Evolutionary conservation across 148 eudicot species (phyloP).

Genomic region (Nepenthes gracilis): DNA sequence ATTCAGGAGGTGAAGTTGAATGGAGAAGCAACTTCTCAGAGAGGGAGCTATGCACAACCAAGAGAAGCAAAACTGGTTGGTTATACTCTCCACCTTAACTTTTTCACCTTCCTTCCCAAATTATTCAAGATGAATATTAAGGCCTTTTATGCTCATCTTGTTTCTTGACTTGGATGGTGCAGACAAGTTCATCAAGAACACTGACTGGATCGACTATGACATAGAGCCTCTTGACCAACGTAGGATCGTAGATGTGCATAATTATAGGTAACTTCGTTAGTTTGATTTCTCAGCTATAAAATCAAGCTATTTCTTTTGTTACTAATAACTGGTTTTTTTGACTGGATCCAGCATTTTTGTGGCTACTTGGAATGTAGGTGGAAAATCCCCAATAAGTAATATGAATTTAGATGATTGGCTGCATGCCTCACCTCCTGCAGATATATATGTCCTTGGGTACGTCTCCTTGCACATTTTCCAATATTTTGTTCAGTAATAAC

Average conservation of each 20-base stretch:
- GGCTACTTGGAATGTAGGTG: constrained; percentile 97
- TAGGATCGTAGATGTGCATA: constrained; percentile 80
- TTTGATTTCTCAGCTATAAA: background rate
- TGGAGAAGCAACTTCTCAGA: constrained; percentile 81
- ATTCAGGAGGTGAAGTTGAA: constrained; percentile 56
- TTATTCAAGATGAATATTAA: too few species aligned
- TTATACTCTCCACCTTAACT: background rate
- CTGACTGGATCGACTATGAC: background rate
- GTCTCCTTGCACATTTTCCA: background rate
- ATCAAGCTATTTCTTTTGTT: background rate
- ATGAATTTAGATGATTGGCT: constrained; percentile 90
- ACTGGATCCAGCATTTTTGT: constrained; percentile 55
- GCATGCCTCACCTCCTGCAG: constrained; percentile 91
- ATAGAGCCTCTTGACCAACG: constrained; percentile 73
- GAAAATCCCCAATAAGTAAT: constrained; percentile 73
- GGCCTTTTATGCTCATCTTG: too few species aligned
- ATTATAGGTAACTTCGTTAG: constrained; percentile 56
- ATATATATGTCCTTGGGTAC: constrained; percentile 97
- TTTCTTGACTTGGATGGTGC: background rate
- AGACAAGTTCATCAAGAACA: background rate
- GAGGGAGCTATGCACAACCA: constrained; percentile 61
- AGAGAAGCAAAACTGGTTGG: constrained; percentile 78
- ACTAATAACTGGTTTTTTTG: background rate
- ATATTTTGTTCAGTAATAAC: background rate
- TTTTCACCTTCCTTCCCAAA: background rate